Evolutionary conservation across 306 rosid species (phyloP), one percentile per base, ranked within the genome.

Genomic region (Gleditsia sinensis): DNA sequence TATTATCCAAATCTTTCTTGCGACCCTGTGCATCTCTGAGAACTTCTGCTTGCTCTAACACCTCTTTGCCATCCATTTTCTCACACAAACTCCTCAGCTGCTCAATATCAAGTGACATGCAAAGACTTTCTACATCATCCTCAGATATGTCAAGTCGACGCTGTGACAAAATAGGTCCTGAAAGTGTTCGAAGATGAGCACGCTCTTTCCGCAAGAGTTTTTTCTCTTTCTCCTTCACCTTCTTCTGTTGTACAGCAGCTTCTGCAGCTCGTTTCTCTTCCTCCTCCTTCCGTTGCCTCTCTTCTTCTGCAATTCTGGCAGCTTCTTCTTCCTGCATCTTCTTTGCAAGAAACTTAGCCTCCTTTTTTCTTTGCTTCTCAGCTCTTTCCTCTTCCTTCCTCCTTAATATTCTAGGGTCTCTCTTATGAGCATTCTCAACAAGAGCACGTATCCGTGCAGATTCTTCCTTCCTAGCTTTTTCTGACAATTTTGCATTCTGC

Each of bases 401-500:
- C 81, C 84, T 92, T 81, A 66, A 43, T 77, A 95, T 90, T 74
- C 99, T 86, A 24, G 98, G 98, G 79, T 95, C 99, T 78, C 92
- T 88, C 82, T 87, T 95, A 74, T 95, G 86, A 14, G 99, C 98
- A 79, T 88, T 95, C 82, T 92, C 99, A 56, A 95, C 96, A 34
- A 95, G 97, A 58, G 83, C 23, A 40, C 99, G 99, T 30, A 95
- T 39, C 76, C 99, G 76, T 24, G 82, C 92, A 87, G 80, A 80
- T 28, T 95, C 99, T 75, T 95, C 99, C 86, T 95, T 95, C 83
- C 98, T 90, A 42, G 96, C 96, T 83, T 92, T 95, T 72, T 95
- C 99, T 0, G 97, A 33, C 72, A 92, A 88, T 70, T 95, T 95
- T 9, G 91, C 91, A 86, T 95, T 95, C 82, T 92, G 98, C 85